Evolutionary conservation across 2,329 filamentous ascomycete species (phyloP).

Genomic region (Endoconidiophora laricicola): DNA sequence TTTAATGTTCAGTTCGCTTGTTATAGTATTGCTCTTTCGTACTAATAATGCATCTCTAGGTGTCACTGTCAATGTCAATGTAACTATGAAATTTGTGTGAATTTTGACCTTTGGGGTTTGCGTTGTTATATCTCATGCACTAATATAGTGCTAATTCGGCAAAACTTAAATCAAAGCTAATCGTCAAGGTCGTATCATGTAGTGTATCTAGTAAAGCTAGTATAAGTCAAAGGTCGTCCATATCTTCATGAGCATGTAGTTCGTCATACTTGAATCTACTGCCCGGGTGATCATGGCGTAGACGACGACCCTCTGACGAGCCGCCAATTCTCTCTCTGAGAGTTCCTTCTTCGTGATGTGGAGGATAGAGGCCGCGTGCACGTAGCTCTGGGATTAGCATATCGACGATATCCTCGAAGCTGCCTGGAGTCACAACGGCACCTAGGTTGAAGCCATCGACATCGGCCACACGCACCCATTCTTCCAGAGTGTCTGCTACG

Average conservation of each 20-base stretch:
- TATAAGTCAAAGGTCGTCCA: too few species aligned
- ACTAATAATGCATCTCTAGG: too few species aligned
- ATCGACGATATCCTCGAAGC: slow-evolving; percentile 50
- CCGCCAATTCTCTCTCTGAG: slow-evolving; percentile 1
- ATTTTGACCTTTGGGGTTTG: too few species aligned
- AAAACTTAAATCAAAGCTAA: too few species aligned
- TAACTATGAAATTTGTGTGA: too few species aligned
- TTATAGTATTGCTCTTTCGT: too few species aligned
- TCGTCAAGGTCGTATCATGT: too few species aligned
- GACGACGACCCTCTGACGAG: not conserved
- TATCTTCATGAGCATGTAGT: not conserved
- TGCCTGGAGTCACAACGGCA: slow-evolving; percentile 31
- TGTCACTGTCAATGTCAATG: too few species aligned
- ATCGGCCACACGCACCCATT: slow-evolving; percentile 33
- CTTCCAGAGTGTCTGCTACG: slow-evolving; percentile 21
- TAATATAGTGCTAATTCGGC: too few species aligned
- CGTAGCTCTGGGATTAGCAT: slow-evolving; percentile 46
- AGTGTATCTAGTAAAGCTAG: too few species aligned
- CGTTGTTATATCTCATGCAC: too few species aligned
- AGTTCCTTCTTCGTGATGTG: not conserved
- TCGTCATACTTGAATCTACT: not conserved
- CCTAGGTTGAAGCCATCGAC: slow-evolving; percentile 39
- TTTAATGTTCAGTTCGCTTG: too few species aligned
- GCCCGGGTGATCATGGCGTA: not conserved
- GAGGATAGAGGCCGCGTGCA: slow-evolving; percentile 34